Evolutionary conservation across 2,329 filamentous ascomycete genomes (phyloP), one percentile per base, ranked within the genome.

Genomic region (Magnaporthiopsis rhizophila): DNA sequence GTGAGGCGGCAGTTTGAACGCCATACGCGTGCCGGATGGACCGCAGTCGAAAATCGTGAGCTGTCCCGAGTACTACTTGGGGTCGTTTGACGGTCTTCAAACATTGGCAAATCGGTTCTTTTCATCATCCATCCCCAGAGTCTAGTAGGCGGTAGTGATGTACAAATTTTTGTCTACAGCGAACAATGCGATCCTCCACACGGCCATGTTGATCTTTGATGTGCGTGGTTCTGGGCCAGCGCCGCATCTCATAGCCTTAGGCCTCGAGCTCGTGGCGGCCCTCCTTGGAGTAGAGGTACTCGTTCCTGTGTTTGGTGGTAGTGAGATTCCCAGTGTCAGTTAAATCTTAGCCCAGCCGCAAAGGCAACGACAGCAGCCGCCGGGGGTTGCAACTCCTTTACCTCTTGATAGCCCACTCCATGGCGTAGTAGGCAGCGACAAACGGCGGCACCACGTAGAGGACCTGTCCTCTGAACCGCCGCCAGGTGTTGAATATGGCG

Each of bases 401-500:
- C 95, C 88, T 87, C 80, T 97, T 88, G 73, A 86, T 89, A 69
- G 95, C 94, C 95, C 95, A 99, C 75, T 90, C 80, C 89, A 98
- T 90, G 69, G 86, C 75, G 75, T 88, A 86, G 82, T 98, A 99
- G 70, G 85, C 92, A 70, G 83, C 77, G 68, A 95, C 72, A 71
- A 97, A 80, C 56, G 93, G 89, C 66, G 95, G 90, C 32, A 88
- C 84, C 78, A 93, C 88, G 85, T 93, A 99, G 71, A 98, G 87
- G 71, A 96, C 87, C 83, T 98, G 95, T 71, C 84, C 78, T 76
- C 87, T 88, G 80, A 89, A 90, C 73, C 95, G 88, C 78, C 95
- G 89, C 85, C 90, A 96, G 72, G 87, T 89, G 86, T 99, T 99
- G 89, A 98, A 98, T 82, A 98, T 80, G 74, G 93, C 94, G 70